Evolutionary conservation across 352 stramenopile species (phyloP).

Genomic region (Phytopythium vexans): DNA sequence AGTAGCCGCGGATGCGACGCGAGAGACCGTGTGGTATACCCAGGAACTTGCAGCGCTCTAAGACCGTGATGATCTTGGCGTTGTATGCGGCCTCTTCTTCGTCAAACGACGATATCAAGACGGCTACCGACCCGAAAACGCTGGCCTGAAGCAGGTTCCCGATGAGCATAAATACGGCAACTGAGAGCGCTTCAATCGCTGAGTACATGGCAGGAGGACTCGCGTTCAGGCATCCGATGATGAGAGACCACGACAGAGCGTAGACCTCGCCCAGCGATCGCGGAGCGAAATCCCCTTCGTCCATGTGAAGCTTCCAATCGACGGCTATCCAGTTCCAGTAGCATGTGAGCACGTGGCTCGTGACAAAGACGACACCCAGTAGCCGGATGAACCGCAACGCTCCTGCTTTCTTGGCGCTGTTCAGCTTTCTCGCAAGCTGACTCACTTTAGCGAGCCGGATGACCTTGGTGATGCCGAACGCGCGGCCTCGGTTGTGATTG

Average conservation of each 20-base stretch:
- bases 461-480: conserved; percentile 64
- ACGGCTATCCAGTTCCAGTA: conserved; percentile 59
- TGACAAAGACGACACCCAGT: conserved; percentile 47
- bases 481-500: conserved; percentile 26
- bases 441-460: conserved; percentile 71
- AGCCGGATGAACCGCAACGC: conserved; percentile 53
- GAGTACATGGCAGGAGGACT: conserved; percentile 58
- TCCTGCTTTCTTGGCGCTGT: conserved; percentile 64
- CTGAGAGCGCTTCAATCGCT: conserved; percentile 42
- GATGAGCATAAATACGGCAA: conserved; percentile 69
- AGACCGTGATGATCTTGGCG: conserved; percentile 64
- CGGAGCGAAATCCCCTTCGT: conserved; percentile 21
- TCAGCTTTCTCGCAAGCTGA: conserved; percentile 43
- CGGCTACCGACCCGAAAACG: conserved; percentile 63
- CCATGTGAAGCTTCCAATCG: conserved; percentile 38
- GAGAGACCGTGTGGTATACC: conserved; percentile 51
- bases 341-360: conserved; percentile 53
- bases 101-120: conserved; percentile 66
- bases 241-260: conserved; percentile 44
- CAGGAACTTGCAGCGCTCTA: conserved; percentile 61
- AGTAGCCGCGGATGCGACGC: conserved; percentile 58
- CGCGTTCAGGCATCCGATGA: conserved; percentile 61
- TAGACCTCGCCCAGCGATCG: conserved; percentile 34
- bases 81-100: conserved; percentile 65
- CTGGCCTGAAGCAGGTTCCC: conserved; percentile 67